Conservation (phyloP, 768 basidiomycete species). For the Lactifluus echinatus region DNA sequence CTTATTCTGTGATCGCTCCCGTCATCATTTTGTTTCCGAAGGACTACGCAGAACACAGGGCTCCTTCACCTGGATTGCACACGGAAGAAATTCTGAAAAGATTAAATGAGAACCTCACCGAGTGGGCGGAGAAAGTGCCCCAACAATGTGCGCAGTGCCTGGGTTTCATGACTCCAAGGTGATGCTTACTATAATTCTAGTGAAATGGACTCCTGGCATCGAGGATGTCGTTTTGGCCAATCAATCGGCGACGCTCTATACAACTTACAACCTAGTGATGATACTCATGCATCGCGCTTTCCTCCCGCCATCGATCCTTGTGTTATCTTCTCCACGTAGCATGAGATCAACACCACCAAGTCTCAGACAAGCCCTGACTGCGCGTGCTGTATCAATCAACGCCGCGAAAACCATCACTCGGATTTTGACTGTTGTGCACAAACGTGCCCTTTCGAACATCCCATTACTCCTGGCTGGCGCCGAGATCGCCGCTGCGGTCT, state of each 20-base stretch:
- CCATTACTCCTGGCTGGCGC: conserved; percentile 12
- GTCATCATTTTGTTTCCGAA: neutral
- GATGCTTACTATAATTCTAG: conserved; percentile 19
- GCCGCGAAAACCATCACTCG: conserved; percentile 12
- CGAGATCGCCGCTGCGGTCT: conserved; percentile 14
- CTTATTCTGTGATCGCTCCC: neutral
- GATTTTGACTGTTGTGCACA: conserved; percentile 12
- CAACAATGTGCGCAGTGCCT: conserved; percentile 23
- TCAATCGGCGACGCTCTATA: conserved; percentile 36
- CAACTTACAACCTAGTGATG: conserved; percentile 49
- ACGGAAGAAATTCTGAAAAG: conserved; percentile 32
- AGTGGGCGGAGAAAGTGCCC: conserved; percentile 28
- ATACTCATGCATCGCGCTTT: conserved; percentile 75
- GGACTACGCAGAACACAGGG: conserved; percentile 3
- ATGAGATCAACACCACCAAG: neutral
- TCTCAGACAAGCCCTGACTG: conserved; percentile 8
- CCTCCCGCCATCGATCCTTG: conserved; percentile 35
- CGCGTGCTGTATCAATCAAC: conserved; percentile 12
- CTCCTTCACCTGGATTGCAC: conserved; percentile 17
- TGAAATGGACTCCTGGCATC: conserved; percentile 36
- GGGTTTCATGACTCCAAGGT: neutral
- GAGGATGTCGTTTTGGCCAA: conserved; percentile 32
- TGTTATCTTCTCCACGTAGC: conserved; percentile 9
- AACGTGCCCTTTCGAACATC: conserved; percentile 16
- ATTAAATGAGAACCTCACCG: conserved; percentile 37